phyloP scores from a whole-genome alignment of 2,329 filamentous ascomycete species.

The Stemphylium lycopersici region DNA sequence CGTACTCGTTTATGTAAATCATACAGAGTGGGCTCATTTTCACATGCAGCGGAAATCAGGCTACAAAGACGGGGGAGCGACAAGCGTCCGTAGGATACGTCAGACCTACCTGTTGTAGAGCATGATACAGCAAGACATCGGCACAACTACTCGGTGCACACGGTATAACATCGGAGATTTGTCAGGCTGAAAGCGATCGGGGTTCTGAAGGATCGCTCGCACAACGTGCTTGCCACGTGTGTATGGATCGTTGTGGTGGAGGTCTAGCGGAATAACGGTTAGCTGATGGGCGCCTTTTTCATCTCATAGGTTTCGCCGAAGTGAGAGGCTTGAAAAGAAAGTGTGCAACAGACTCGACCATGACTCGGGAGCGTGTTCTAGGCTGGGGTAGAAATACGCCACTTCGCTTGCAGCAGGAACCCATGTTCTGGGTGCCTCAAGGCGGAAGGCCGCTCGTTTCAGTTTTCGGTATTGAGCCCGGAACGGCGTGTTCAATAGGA shows the following conservation, averaged over 20 bases:
- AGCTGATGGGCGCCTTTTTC: neutral
- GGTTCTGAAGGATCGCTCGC: neutral
- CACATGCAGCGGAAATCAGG: neutral
- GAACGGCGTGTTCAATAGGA: slow-evolving; percentile 9
- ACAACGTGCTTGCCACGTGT: slow-evolving; percentile 6
- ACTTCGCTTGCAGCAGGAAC: slow-evolving; percentile 8
- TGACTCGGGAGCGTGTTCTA: slow-evolving; percentile 5
- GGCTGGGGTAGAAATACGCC: slow-evolving; percentile 7
- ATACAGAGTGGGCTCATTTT: neutral
- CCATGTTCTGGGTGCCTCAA: slow-evolving; percentile 6
- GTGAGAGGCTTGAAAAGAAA: slow-evolving; percentile 1
- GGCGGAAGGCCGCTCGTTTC: slow-evolving; percentile 15
- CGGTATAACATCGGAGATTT: slow-evolving; percentile 16
- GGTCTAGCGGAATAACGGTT: neutral
- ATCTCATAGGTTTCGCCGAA: neutral
- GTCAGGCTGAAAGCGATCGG: neutral
- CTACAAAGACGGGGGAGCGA: neutral
- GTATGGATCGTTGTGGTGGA: neutral
- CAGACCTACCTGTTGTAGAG: neutral
- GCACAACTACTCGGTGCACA: neutral
- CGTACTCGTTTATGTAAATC: neutral
- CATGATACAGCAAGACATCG: neutral
- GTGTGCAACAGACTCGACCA: neutral
- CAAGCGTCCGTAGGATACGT: neutral
- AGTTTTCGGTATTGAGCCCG: slow-evolving; percentile 6